A percentile compares a stretch with the other conserved stretches of the same genome.
Evolutionary conservation across 805 yeast species (phyloP).

Genomic region (Kluyveromyces dobzhanskii): DNA sequence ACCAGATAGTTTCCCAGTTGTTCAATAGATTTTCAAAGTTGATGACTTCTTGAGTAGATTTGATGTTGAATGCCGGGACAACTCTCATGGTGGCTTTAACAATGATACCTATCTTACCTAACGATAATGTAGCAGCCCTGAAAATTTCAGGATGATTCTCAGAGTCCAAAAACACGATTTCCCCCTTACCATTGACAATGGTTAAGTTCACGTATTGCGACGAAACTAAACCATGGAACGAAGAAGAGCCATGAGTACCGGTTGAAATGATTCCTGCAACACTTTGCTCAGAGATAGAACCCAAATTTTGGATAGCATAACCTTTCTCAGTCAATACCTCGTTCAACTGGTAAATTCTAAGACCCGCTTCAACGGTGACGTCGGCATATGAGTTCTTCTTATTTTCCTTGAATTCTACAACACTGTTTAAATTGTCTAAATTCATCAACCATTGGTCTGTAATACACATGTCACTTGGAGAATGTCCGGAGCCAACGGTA

Average conservation of each 20-base stretch:
- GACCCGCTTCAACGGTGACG: constrained; percentile 91
- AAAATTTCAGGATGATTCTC: constrained; percentile 60
- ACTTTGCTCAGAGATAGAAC: constrained; percentile 89
- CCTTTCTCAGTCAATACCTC: constrained; percentile 52
- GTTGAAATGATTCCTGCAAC: constrained; percentile 94
- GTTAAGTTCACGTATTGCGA: constrained; percentile 79
- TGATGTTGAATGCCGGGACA: constrained; percentile 75
- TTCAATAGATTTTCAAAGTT: constrained; percentile 64
- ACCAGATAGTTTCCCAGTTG: constrained; percentile 75
- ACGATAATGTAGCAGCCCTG: constrained; percentile 72
- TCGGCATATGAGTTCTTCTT: constrained; percentile 68
- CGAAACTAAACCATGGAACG: constrained; percentile 82
- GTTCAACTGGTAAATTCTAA: constrained; percentile 68
- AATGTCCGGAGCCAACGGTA: constrained; percentile 90
- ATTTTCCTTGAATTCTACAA: constrained; percentile 40
- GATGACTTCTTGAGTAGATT: constrained; percentile 74
- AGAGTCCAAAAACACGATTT: constrained; percentile 40
- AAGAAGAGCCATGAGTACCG: constrained; percentile 95
- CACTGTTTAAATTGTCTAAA: constrained; percentile 63
- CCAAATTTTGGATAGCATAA: constrained; percentile 81
- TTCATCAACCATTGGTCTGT: constrained; percentile 83
- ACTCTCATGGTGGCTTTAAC: constrained; percentile 78
- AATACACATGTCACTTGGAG: constrained; percentile 88
- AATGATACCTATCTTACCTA: constrained; percentile 89
- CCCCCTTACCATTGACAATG: constrained; percentile 69